These are phyloP conservation scores for Myriosclerotinia curreyana DNA, from an alignment of 2,329 filamentous ascomycete genomes.

Conservation along the genomic window DNA sequence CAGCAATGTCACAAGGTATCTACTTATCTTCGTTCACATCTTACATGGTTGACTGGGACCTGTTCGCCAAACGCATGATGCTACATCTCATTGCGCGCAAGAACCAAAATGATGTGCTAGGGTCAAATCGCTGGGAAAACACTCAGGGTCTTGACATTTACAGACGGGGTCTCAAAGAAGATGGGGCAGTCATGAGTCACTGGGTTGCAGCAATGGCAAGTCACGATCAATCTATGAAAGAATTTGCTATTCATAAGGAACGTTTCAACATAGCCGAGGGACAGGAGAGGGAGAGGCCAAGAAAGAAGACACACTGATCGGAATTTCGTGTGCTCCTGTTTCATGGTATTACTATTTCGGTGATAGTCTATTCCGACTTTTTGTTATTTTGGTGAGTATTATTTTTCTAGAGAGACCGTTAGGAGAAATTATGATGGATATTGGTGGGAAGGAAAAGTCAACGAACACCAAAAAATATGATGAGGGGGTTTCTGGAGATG, in stretches of 20 bases:
- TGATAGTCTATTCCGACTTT: background rate
- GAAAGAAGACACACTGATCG: constrained; percentile 22
- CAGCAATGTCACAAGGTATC: constrained; percentile 42
- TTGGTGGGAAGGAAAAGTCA: background rate
- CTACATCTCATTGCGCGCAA: constrained; percentile 55
- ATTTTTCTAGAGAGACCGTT: constrained; percentile 8
- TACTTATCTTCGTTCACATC: constrained; percentile 53
- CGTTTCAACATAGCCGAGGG: constrained; percentile 44
- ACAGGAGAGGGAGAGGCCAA: constrained; percentile 22
- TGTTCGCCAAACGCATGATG: constrained; percentile 52
- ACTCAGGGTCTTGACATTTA: constrained; percentile 54
- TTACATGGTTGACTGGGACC: constrained; percentile 53
- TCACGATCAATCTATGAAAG: constrained; percentile 57
- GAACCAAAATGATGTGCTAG: constrained; percentile 38
- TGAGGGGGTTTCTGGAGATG: background rate
- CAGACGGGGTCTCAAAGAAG: constrained; percentile 58
- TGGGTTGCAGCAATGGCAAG: constrained; percentile 59
- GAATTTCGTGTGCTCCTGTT: background rate
- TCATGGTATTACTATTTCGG: constrained; percentile 9
- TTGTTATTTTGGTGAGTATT: constrained; percentile 14
- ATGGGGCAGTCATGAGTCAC: constrained; percentile 58
- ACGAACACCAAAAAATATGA: background rate
- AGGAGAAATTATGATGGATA: background rate
- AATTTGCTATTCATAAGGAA: constrained; percentile 52
- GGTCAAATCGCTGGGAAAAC: constrained; percentile 45